Percentiles rank a stretch among this genome's conserved stretches.
Evolutionary conservation across 306 rosid species (phyloP).

Genomic region (Oemleria cerasiformis): DNA sequence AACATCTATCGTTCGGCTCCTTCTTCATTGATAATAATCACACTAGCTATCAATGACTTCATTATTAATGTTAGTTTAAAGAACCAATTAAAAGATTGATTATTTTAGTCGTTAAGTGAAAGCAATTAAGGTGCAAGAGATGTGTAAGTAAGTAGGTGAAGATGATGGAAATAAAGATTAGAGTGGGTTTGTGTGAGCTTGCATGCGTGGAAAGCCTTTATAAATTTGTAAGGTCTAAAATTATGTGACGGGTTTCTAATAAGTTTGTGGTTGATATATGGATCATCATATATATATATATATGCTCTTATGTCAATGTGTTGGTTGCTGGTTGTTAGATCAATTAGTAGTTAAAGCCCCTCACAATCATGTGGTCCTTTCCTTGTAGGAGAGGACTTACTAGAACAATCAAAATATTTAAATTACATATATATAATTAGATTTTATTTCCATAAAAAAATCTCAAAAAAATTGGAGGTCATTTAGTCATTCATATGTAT

Average conservation of each 20-base stretch:
- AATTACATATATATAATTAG: too few relatives aligned
- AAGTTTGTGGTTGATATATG: too few relatives aligned
- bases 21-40: too few relatives aligned
- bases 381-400: neutral
- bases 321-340: neutral
- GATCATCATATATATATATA: too few relatives aligned
- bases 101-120: neutral
- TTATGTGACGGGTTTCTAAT: neutral
- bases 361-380: neutral
- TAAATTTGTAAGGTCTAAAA: neutral
- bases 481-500: neutral
- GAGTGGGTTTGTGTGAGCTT: neutral
- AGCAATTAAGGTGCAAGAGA: neutral
- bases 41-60: too few relatives aligned
- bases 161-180: neutral
- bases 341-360: neutral
- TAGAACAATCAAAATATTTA: neutral
- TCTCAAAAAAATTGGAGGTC: too few relatives aligned
- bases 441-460: too few relatives aligned
- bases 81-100: too few relatives aligned
- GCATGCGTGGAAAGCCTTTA: neutral
- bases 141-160: neutral
- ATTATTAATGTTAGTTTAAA: too few relatives aligned
- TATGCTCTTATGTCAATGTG: neutral
- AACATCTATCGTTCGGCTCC: too few relatives aligned